A percentile compares a stretch with the other conserved stretches of the same genome.
phyloP scores from a whole-genome alignment of 306 rosid genomes.

The Fragaria ananassa region DNA sequence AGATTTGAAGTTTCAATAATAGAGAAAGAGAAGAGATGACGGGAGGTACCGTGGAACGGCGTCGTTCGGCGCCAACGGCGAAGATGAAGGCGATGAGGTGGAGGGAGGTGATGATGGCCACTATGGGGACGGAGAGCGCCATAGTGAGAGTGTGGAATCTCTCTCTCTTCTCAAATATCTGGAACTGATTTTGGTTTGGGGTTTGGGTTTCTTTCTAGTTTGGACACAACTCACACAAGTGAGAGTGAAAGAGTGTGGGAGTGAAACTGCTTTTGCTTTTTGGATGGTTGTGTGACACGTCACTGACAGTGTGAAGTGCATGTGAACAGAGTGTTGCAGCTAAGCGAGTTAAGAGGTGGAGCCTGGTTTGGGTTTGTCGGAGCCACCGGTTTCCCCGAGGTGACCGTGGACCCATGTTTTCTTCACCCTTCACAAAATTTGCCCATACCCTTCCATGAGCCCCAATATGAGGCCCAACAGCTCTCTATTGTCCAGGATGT shows the following conservation, averaged over 20 bases:
- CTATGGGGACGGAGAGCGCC: slow-evolving; percentile 60
- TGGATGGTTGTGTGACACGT: neutral
- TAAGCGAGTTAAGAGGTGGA: neutral
- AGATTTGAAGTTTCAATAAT: neutral
- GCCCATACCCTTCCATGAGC: too few relatives aligned
- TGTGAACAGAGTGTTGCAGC: neutral
- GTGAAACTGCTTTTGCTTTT: neutral
- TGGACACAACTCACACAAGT: too few relatives aligned
- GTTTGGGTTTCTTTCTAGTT: neutral
- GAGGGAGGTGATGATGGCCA: slow-evolving; percentile 55
- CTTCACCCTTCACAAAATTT: too few relatives aligned
- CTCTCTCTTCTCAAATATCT: neutral
- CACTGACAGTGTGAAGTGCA: neutral
- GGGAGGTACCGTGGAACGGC: slow-evolving; percentile 56
- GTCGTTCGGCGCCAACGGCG: slow-evolving; percentile 89
- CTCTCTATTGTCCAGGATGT: too few relatives aligned
- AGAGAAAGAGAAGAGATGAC: neutral
- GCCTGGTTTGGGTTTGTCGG: neutral
- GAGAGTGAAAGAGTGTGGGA: neutral
- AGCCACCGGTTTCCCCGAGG: neutral
- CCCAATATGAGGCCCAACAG: too few relatives aligned
- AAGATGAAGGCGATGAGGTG: slow-evolving; percentile 84
- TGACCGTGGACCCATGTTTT: neutral
- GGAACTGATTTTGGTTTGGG: neutral
- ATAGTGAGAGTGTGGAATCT: slow-evolving; percentile 24